phyloP scores from a whole-genome alignment of 805 yeast genomes.

The Brettanomyces custersianus region DNA sequence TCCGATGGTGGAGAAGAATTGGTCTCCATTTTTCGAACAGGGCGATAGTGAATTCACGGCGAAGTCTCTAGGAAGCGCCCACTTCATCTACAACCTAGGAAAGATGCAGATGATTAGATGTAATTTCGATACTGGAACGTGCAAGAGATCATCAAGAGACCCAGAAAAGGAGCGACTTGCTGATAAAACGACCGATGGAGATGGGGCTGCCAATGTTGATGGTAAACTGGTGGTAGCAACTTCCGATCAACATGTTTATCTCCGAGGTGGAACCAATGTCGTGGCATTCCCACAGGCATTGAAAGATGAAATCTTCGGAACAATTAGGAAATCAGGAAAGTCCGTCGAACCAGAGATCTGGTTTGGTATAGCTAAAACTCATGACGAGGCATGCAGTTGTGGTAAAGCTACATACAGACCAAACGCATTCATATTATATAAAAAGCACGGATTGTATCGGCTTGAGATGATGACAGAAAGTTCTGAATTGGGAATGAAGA shows the following conservation, averaged over 20 bases:
- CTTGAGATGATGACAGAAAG: constrained; percentile 11
- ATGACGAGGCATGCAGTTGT: constrained; percentile 32
- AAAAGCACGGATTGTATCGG: constrained; percentile 15
- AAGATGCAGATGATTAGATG: constrained; percentile 14
- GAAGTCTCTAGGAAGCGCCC: constrained; percentile 9
- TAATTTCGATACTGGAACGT: constrained; percentile 12
- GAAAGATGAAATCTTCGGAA: constrained; percentile 14
- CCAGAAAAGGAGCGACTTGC: not conserved
- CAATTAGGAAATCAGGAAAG: constrained; percentile 16
- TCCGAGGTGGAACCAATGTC: constrained; percentile 17
- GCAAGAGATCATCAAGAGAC: constrained; percentile 4
- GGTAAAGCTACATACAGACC: constrained; percentile 33
- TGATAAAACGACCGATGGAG: not conserved
- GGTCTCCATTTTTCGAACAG: constrained; percentile 24
- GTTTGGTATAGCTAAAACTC: constrained; percentile 35
- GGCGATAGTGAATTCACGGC: constrained; percentile 7
- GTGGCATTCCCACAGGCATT: constrained; percentile 11
- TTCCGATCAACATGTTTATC: constrained; percentile 2
- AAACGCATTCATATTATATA: constrained; percentile 22
- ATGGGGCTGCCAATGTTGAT: not conserved
- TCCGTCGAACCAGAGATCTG: constrained; percentile 23
- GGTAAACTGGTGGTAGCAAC: constrained; percentile 4
- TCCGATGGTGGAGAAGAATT: constrained; percentile 20
- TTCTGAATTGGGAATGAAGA: constrained; percentile 26
- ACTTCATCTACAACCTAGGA: constrained; percentile 14